Evolutionary conservation across 1,284 basidiomycete species (phyloP), one percentile per base, ranked within the genome.

Genomic region (Sanghuangporus sanghuang): DNA sequence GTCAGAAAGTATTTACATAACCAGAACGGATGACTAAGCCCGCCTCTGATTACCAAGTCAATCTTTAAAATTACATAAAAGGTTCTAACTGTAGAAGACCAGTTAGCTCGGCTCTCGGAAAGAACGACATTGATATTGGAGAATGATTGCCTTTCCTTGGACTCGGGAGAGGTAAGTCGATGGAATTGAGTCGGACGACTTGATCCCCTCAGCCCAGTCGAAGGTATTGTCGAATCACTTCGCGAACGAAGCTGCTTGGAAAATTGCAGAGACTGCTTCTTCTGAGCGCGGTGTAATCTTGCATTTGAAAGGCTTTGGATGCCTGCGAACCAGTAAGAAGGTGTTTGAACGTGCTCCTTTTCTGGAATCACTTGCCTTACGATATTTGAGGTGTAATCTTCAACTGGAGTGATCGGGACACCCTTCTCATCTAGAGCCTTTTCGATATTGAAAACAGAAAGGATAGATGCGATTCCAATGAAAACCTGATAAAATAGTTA

Each of bases 371-470:
- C 62, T n/a, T n/a, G 54, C 63, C 63, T 59, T 1, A 64, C 14
- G 32, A 64, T 49, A n/a, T 27, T 35, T 7, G 48, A 27, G 12
- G 39, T 56, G 27, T 55, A 60, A 8, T 60, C 57, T 12, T 23
- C 52, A 2, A 56, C 32, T 7, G 64, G 64, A 8, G 48, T 36
- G 21, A 66, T 57, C 32, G 38, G 57, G 9, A 36, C 36, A 2
- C 65, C 62, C 6, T 52, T 23, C 14, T 54, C 57, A 49, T 60
- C 58, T 16, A 66, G 18, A 8, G 65, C 61, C 32, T 56, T 59
- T 16, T 11, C 12, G 35, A 66, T 59, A 21, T 63, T 38, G 40
- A 66, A 63, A 5, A 57, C 39, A 0, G 61, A 36, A 4, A 66
- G 62, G 21, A 66, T 60, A 2, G 59, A 57, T 32, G 55, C 64